phyloP scores from a whole-genome alignment of 1,139 yeast genomes.

The Starmera stellimalicola region DNA sequence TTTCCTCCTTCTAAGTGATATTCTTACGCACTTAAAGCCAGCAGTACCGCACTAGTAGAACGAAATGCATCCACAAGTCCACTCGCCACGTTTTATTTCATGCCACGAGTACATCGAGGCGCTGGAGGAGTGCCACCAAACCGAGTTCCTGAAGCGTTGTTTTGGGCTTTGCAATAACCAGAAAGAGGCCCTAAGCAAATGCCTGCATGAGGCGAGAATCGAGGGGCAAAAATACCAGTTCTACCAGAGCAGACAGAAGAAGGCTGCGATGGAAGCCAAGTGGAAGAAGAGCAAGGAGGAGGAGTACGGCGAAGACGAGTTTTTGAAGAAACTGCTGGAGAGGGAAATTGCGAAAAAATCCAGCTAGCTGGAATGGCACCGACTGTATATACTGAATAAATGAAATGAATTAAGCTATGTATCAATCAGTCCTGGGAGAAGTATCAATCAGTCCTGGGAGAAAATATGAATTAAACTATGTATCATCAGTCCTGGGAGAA shows the following conservation, averaged over 20 bases:
- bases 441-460: no score
- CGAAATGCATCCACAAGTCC: constrained; percentile 33
- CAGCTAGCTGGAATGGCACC: no score
- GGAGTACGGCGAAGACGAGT: constrained; percentile 68
- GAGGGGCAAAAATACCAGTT: constrained; percentile 60
- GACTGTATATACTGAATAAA: no score
- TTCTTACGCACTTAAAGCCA: no score
- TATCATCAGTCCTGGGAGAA: no score
- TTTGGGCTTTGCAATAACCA: constrained; percentile 81
- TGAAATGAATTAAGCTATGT: no score
- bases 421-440: no score
- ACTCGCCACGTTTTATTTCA: constrained; percentile 32
- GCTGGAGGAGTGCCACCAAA: constrained; percentile 79
- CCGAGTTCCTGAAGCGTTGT: constrained; percentile 61
- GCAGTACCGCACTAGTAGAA: no score
- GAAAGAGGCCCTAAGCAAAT: constrained; percentile 67
- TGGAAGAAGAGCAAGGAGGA: constrained; percentile 65
- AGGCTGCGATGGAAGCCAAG: constrained; percentile 42
- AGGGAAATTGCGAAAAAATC: constrained; percentile 21
- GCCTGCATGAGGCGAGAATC: constrained; percentile 72
- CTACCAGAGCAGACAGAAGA: constrained; percentile 44
- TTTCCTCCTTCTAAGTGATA: no score
- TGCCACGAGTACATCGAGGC: constrained; percentile 83
- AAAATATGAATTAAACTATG: no score
- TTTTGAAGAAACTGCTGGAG: constrained; percentile 58